Conservation (phyloP, 1,284 basidiomycete genomes). For the Leucoagaricus sp. region DNA sequence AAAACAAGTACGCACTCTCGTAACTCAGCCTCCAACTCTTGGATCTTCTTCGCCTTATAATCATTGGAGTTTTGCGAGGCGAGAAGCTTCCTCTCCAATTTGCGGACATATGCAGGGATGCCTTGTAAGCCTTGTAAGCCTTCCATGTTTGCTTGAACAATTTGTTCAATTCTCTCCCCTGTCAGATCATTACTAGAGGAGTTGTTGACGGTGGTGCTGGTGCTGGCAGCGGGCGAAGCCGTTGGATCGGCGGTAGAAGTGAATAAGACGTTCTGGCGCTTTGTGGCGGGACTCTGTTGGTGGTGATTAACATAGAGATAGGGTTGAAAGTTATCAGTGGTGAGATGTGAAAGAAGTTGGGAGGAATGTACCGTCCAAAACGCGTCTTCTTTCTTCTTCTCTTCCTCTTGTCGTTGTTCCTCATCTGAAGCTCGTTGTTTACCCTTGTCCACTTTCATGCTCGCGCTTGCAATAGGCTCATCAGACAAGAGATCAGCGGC, state of each 20-base stretch:
- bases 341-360: not conserved
- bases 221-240: too few species aligned
- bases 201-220: not conserved
- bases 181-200: not conserved
- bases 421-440: not conserved
- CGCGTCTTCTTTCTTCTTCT: not conserved
- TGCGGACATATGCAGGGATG: slow-evolving; percentile 7
- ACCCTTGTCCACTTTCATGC: not conserved
- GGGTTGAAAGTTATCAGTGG: too few species aligned
- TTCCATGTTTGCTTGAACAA: not conserved
- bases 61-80: slow-evolving; percentile 15
- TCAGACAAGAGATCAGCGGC: not conserved
- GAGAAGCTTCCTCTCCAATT: slow-evolving; percentile 11
- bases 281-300: too few species aligned
- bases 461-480: not conserved
- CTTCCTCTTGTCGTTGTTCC: too few species aligned
- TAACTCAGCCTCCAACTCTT: slow-evolving; percentile 6
- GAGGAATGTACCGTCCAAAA: not conserved
- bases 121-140: not conserved
- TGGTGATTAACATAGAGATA: too few species aligned
- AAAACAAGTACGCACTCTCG: slow-evolving; percentile 3
- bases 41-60: slow-evolving; percentile 11
- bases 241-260: too few species aligned
- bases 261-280: too few species aligned
- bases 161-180: not conserved